Conservation (phyloP, 768 basidiomycete species). For the Lactarius hatsudake region DNA sequence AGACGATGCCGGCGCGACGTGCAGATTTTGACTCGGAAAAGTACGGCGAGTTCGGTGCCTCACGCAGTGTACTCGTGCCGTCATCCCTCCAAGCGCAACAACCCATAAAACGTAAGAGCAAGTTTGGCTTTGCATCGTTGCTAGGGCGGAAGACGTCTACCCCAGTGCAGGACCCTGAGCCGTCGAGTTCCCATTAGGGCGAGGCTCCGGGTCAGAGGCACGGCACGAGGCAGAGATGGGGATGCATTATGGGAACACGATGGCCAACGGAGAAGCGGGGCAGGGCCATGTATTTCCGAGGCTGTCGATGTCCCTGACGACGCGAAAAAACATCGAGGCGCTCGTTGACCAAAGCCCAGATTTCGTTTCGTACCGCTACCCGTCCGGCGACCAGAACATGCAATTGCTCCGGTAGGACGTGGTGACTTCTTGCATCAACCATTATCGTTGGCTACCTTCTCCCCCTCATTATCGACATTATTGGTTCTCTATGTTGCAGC, state of each 20-base stretch:
- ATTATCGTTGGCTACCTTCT: background rate
- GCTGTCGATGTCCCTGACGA: slow-evolving; percentile 51
- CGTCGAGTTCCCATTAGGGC: slow-evolving; percentile 30
- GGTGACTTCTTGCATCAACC: background rate
- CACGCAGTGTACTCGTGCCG: slow-evolving; percentile 53
- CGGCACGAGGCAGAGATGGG: slow-evolving; percentile 44
- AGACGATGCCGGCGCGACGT: slow-evolving; percentile 43
- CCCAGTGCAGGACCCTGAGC: slow-evolving; percentile 22
- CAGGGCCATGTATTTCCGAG: slow-evolving; percentile 42
- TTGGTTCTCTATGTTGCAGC: slow-evolving; percentile 4
- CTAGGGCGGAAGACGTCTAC: slow-evolving; percentile 53
- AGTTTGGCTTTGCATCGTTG: slow-evolving; percentile 64
- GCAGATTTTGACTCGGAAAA: slow-evolving; percentile 30
- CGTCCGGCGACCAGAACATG: slow-evolving; percentile 68
- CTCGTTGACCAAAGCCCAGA: slow-evolving; percentile 83
- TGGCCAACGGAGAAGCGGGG: slow-evolving; percentile 44
- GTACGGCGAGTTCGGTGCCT: slow-evolving; percentile 74
- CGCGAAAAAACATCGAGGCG: slow-evolving; percentile 71
- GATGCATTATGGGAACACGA: slow-evolving; percentile 52
- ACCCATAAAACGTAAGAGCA: slow-evolving; percentile 63
- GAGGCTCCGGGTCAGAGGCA: slow-evolving; percentile 34
- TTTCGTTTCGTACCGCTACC: slow-evolving; percentile 86
- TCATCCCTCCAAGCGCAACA: slow-evolving; percentile 13
- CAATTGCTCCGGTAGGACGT: slow-evolving; percentile 50
- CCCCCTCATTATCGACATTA: slow-evolving; percentile 13